Conservation (phyloP, 805 yeast species). For the Kuraishia ogatae region DNA sequence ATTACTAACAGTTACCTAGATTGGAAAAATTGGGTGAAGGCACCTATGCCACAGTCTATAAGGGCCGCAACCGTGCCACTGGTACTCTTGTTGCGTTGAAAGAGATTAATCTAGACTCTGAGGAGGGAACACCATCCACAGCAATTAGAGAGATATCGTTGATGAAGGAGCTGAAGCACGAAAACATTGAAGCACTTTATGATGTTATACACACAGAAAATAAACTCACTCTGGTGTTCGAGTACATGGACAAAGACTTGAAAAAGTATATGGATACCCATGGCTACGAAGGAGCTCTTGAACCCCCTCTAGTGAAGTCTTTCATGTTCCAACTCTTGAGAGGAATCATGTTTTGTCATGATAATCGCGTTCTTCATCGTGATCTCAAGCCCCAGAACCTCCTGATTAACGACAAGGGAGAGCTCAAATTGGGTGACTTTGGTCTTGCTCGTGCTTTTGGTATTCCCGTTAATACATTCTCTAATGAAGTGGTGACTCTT, state of each 20-base stretch:
- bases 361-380: conserved; percentile 74
- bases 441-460: conserved; percentile 98
- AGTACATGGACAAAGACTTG: conserved; percentile 86
- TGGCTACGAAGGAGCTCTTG: conserved; percentile 63
- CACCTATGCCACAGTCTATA: conserved; percentile 97
- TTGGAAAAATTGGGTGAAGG: conserved; percentile 90
- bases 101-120: conserved; percentile 90
- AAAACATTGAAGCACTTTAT: conserved; percentile 83
- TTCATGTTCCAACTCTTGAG: conserved; percentile 90
- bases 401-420: conserved; percentile 83
- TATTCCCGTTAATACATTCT: conserved; percentile 93
- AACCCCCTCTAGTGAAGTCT: conserved; percentile 66
- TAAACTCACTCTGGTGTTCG: conserved; percentile 88
- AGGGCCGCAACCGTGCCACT: conserved; percentile 77
- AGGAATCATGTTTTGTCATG: conserved; percentile 85
- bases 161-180: conserved; percentile 91
- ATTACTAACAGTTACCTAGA: conserved; percentile 13
- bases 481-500: conserved; percentile 94
- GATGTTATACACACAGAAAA: conserved; percentile 97
- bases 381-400: conserved; percentile 94
- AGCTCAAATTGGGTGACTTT: conserved; percentile 89
- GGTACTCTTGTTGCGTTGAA: conserved; percentile 91
- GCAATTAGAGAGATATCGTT: conserved; percentile 95
- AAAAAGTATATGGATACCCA: conserved; percentile 90
- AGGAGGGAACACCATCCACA: conserved; percentile 97